These are phyloP conservation scores for Evernia prunastri DNA, from an alignment of 495 filamentous ascomycete species.

Conservation along the genomic window DNA sequence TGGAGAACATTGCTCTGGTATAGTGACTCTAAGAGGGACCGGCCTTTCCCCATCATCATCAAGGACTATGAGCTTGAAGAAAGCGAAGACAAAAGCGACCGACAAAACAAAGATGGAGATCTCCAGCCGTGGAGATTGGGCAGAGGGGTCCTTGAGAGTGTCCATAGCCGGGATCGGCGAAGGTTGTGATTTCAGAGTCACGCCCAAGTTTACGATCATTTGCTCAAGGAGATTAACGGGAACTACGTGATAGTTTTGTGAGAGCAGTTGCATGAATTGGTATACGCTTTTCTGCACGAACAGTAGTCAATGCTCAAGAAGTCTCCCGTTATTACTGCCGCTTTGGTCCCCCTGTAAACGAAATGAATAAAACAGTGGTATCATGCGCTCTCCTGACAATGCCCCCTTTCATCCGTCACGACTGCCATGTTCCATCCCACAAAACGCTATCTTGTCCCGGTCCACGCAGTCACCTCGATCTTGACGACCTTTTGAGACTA, in stretches of 20 bases:
- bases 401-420: not conserved
- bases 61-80: constrained; percentile 25
- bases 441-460: not conserved
- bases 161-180: constrained; percentile 8
- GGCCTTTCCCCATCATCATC: constrained; percentile 39
- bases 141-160: constrained; percentile 5
- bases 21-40: constrained; percentile 50
- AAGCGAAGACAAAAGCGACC: constrained; percentile 19
- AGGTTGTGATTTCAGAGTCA: not conserved
- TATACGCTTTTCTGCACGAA: not conserved
- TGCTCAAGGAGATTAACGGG: not conserved
- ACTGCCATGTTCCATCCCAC: not conserved
- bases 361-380: constrained; percentile 16
- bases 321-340: constrained; percentile 1
- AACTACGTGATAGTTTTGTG: not conserved
- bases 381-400: constrained; percentile 14
- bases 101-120: constrained; percentile 22
- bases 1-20: constrained; percentile 50
- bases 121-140: constrained; percentile 7
- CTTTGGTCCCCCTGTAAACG: not conserved
- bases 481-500: constrained; percentile 10
- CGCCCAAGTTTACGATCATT: not conserved
- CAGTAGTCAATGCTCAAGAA: not conserved
- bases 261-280: not conserved
- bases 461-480: constrained; percentile 4